Base-by-base conservation (phyloP, 2,329 filamentous ascomycete species). In the Seiridium cupressi region DNA sequence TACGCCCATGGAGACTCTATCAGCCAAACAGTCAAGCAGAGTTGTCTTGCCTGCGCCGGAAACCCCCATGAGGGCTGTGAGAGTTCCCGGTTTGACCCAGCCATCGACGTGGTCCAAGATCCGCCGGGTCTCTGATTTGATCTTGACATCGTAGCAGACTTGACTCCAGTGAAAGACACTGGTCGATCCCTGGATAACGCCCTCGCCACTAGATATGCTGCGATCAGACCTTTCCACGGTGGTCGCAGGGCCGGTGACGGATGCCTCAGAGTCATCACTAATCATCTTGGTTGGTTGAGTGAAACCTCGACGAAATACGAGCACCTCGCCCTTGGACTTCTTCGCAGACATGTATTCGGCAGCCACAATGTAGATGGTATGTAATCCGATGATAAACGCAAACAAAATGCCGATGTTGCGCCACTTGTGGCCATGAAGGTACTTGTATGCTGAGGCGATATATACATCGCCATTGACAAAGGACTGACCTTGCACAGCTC, bases 11-110 rank as follows among this genome's bases (percentile, higher is more conserved):
- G 89, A 92, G 6, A 89, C 88, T 70, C 93, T 88, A 60, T 89
- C 89, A 42, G 93, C 93, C 63, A 97, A 82, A 40, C 90, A 90
- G 74, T 97, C 90, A 34, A 97, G 78, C 31, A 97, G 82, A 2
- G 92, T 96, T 0, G 93, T 97, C 74, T 97, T 97, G 57, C 93
- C 93, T 18, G 93, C 93, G 64, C 93, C 92, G 35, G 89, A 92
- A 4, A 92, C 90, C 75, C 92, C 90, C 92, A 96, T 96, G 2
- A 96, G 81, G 34, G 91, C 92, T n/a, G 92, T 96, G 54, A 96
- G 74, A 9, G 91, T 96, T 59, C 93, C 93, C 2, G 93, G 93
- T 76, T 95, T 94, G 60, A 97, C 91, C 90, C 91, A 97, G 35
- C 93, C 92, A 70, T 94, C 89, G 10, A 96, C 90, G 64, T 94